Base-by-base conservation (phyloP, 2,329 filamentous ascomycete genomes). In the Fusarium pseudonygamai region DNA sequence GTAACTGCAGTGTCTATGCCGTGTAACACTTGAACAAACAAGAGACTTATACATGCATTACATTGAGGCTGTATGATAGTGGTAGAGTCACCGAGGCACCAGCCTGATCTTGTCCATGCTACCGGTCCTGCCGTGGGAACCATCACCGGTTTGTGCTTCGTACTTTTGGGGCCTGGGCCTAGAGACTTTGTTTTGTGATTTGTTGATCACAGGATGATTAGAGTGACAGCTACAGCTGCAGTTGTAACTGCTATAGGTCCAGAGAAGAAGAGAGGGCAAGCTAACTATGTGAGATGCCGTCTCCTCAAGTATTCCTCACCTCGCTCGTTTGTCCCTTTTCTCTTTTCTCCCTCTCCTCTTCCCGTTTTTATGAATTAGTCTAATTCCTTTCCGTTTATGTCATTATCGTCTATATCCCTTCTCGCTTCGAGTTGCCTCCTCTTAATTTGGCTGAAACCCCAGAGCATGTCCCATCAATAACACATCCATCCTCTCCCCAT, bases 1-100 rank as follows among this genome's bases (percentile, higher is more conserved):
- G 78, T 75, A 62, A 71, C 72, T 72, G 73, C 79, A 80, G 77
- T 34, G 53, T 43, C 30, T 22, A 69, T 67, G 49, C 28, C 10
- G 79, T 81, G 79, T 78, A 67, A 81, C 72, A 39, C 22, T 60
- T 30, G 40, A 58, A 52, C 67, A 69, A 69, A 64, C 65, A 58
- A 50, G 24, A 34, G 42, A 50, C 32, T 22, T 36, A 58, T 24
- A 37, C 42, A n/a, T 18, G 28, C 40, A 58, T 47, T 32, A 13
- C n/a, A 34, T 24, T 60, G 55, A 61, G 67, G 61, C 67, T 57
- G 64, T 52, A 52, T 52, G 13, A 36, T 52, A 34, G 32, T 6
- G 30, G 30, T 52, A 53, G 65, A 47, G 61, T 67, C 60, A 47
- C 49, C 59, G 65, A 69, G 60, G 70, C 71, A 73, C 71, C 66